phyloP scores from a whole-genome alignment of 2,329 filamentous ascomycete genomes.

The Zelopaecilomyces penicillatus region DNA sequence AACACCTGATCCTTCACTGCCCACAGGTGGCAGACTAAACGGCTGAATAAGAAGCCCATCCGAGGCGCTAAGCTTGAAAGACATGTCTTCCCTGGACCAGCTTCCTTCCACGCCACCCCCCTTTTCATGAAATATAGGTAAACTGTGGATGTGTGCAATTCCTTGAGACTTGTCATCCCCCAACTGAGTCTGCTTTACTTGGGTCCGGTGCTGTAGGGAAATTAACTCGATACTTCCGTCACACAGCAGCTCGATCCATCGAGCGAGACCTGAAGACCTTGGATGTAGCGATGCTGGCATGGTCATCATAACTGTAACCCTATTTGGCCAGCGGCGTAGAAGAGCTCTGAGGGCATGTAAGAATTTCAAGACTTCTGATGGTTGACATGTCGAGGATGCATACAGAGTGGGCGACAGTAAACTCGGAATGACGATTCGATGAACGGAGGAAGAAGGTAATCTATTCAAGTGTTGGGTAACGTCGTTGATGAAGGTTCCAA shows the following conservation, averaged over 20 bases:
- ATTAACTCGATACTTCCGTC: conserved; percentile 85
- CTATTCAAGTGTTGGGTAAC: conserved; percentile 47
- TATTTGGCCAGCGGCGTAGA: conserved; percentile 56
- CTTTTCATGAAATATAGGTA: conserved; percentile 81
- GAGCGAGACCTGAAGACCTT: conserved; percentile 63
- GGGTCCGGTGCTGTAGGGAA: conserved; percentile 51
- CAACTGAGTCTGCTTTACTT: conserved; percentile 39
- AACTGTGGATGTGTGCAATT: conserved; percentile 70
- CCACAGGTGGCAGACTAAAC: conserved; percentile 80
- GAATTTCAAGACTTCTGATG: conserved; percentile 68
- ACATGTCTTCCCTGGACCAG: conserved; percentile 73
- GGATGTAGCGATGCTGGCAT: conserved; percentile 75
- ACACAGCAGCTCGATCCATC: conserved; percentile 76
- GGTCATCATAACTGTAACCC: conserved; percentile 64
- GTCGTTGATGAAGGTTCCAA: conserved; percentile 55
- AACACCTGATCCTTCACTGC: conserved; percentile 50
- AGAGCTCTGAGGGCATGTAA: conserved; percentile 70
- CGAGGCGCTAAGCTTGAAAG: conserved; percentile 76
- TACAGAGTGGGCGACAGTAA: conserved; percentile 84
- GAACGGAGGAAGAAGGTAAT: conserved; percentile 54
- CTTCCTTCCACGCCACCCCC: conserved; percentile 66
- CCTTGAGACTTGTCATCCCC: conserved; percentile 74
- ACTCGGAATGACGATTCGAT: conserved; percentile 77
- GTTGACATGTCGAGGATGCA: conserved; percentile 57
- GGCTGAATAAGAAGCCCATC: conserved; percentile 78